These are phyloP conservation scores for Rhexocercosporidium sp. DNA, from an alignment of 2,329 filamentous ascomycete genomes.

Conservation along the genomic window DNA sequence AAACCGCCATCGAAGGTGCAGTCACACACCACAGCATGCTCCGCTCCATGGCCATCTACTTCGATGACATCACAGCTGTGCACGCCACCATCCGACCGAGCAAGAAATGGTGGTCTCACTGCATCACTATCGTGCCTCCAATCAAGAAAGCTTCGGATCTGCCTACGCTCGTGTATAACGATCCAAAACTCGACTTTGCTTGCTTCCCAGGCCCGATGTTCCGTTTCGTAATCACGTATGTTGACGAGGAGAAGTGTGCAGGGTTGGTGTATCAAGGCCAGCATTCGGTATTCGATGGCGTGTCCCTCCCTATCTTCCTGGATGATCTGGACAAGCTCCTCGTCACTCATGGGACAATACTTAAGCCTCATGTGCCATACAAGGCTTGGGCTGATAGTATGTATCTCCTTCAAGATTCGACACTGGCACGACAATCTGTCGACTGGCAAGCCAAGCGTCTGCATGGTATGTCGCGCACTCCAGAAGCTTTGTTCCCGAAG, in stretches of 20 bases:
- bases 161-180: constrained; percentile 9
- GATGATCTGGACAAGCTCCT: constrained; percentile 20
- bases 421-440: constrained; percentile 4
- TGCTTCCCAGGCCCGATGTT: constrained; percentile 22
- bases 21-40: constrained; percentile 22
- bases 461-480: constrained; percentile 3
- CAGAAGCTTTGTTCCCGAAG: constrained; percentile 14
- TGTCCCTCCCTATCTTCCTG: constrained; percentile 21
- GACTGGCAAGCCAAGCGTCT: constrained; percentile 23
- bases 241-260: constrained; percentile 23
- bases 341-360: neutral
- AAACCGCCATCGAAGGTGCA: constrained; percentile 16
- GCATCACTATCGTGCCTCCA: constrained; percentile 10
- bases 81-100: constrained; percentile 23
- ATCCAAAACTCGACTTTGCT: constrained; percentile 17
- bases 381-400: constrained; percentile 25
- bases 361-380: constrained; percentile 20
- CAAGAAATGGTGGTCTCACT: constrained; percentile 18
- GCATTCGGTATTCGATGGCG: constrained; percentile 24
- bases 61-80: neutral
- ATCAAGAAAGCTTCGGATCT: constrained; percentile 15
- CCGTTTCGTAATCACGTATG: constrained; percentile 15
- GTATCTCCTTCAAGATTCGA: constrained; percentile 19
- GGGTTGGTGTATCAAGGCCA: constrained; percentile 21
- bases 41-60: constrained; percentile 21